Conservation (phyloP, 768 basidiomycete species). For the Saitozyma podzolica region DNA sequence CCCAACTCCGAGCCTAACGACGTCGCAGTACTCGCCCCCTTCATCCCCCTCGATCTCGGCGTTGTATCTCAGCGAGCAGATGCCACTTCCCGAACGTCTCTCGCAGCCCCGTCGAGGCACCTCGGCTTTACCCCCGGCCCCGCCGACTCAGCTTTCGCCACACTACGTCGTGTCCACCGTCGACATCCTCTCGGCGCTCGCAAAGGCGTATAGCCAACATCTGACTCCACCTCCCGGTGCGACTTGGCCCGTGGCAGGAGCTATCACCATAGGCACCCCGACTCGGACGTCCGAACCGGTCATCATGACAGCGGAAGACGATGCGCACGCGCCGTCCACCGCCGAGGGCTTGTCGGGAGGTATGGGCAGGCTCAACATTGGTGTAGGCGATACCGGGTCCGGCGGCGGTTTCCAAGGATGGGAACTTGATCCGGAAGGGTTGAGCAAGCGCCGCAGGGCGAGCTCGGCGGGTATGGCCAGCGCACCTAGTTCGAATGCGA, state of each 20-base stretch:
- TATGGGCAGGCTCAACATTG: too few relatives aligned
- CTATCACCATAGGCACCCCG: not conserved
- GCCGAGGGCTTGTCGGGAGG: too few relatives aligned
- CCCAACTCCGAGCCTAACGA: conserved; percentile 11
- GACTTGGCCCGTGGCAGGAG: not conserved
- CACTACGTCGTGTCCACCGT: conserved; percentile 38
- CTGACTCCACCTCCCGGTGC: conserved; percentile 18
- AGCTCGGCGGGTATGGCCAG: conserved; percentile 4
- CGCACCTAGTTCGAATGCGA: not conserved
- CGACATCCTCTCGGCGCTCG: conserved; percentile 25
- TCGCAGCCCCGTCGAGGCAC: not conserved
- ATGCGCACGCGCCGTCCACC: not conserved
- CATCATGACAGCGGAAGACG: not conserved
- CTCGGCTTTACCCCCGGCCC: conserved; percentile 15
- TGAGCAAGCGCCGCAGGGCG: conserved; percentile 7
- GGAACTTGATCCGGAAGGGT: conserved; percentile 6
- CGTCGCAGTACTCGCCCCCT: conserved; percentile 7
- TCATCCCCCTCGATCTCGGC: conserved; percentile 15
- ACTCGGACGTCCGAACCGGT: too few relatives aligned
- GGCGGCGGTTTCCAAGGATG: conserved; percentile 6
- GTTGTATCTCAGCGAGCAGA: conserved; percentile 5
- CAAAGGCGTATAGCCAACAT: conserved; percentile 15
- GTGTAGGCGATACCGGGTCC: not conserved
- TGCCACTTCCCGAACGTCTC: not conserved
- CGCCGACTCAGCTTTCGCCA: conserved; percentile 26